Base-by-base conservation (phyloP, 1,284 basidiomycete species). In the Irpex rosettiformis region DNA sequence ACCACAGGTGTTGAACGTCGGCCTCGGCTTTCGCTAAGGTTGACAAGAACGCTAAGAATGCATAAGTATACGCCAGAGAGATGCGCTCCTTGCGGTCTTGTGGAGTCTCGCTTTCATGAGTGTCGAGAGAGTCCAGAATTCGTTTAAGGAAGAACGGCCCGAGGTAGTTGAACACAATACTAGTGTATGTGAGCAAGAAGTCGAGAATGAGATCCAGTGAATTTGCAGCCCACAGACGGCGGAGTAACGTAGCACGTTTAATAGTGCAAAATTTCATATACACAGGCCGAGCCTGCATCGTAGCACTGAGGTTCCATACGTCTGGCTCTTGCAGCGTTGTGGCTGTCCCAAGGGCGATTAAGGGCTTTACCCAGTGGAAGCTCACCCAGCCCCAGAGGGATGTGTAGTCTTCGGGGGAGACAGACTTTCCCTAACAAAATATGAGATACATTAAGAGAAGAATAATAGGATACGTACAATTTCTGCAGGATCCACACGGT, bases 1-100 rank as follows among this genome's bases (percentile, higher is more conserved):
- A 84, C 87, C 89, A 94, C 1, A 94, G 75, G 67, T 93, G 91
- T 56, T 90, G 83, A 1, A 92, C 74, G 64, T 95, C 92, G 0
- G 82, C 77, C 69, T 91, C 76, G 0, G 85, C 82, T 72, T 91
- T 91, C 58, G 77, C 66, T 0, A 86, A 54, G 1, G 83, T 79
- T 16, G 79, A 82, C 0, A 80, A 33, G 67, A 92, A 86, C 4
- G 88, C 84, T 0, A 91, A 75, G 57, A 85, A 72, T 0, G 89
- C 88, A 62, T 84, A 91, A 18, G 91, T 77, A 67, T 90, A 93
- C 1, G 91, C 91, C 27, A 74, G 74, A 1, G 83, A 78, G 24
- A 79, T 78, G 40, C 74, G 75, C 61, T 79, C 78, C 0, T 77
- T 74, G 0, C 54, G 53, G 7, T 77, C 78, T 0, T 76, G 74